Evolutionary conservation across 148 eudicot genomes (phyloP).

Genomic region (Rhododendron griersonianum): DNA sequence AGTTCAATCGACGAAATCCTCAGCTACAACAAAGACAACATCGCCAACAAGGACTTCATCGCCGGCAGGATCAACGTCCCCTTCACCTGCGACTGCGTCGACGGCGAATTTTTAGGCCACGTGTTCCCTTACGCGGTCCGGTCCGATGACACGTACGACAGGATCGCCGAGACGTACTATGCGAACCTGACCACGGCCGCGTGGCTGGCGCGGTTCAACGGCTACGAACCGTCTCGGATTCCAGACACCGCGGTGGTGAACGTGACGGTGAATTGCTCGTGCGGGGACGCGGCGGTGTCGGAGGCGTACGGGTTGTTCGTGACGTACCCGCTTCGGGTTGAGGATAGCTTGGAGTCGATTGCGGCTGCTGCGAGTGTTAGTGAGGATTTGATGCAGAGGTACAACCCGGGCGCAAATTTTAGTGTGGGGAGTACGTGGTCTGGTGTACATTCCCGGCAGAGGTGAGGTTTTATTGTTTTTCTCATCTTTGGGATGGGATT

Average conservation of each 20-base stretch:
- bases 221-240: constrained; percentile 23
- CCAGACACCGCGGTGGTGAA: constrained; percentile 27
- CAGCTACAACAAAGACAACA: constrained; percentile 33
- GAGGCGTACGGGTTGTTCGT: constrained; percentile 60
- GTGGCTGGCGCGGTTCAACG: constrained; percentile 41
- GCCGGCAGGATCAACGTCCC: constrained; percentile 40
- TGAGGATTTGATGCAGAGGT: constrained; percentile 25
- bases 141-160: constrained; percentile 38
- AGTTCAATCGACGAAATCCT: constrained; percentile 14
- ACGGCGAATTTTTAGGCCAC: constrained; percentile 39
- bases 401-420: constrained; percentile 49
- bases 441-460: constrained; percentile 63
- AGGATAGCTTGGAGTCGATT: constrained; percentile 33
- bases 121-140: constrained; percentile 23
- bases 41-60: constrained; percentile 24
- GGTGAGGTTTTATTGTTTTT: constrained; percentile 26
- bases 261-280: constrained; percentile 64
- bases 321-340: constrained; percentile 56
- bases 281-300: constrained; percentile 57
- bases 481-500: too few species aligned
- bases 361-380: constrained; percentile 25
- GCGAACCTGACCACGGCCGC: constrained; percentile 49
- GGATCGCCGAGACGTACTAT: constrained; percentile 30
- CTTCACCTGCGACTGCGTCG: constrained; percentile 49
- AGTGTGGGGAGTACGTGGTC: constrained; percentile 41